Evolutionary conservation across 2,329 filamentous ascomycete species (phyloP).

Genomic region (Calonectria hongkongensis): DNA sequence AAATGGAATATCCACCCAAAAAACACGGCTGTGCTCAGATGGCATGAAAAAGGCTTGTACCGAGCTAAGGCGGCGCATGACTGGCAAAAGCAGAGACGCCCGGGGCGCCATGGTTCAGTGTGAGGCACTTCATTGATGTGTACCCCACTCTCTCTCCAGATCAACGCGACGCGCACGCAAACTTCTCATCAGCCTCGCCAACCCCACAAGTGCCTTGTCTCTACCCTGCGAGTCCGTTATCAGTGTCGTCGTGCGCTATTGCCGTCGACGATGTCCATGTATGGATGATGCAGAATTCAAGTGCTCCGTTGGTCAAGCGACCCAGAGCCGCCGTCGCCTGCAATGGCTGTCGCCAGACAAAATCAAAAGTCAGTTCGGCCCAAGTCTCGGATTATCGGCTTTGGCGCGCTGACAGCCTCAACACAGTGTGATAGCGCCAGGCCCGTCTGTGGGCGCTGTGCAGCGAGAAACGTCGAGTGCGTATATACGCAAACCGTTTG

Average conservation of each 20-base stretch:
- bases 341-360: slow-evolving; percentile 38
- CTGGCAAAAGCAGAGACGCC: neutral
- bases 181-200: slow-evolving; percentile 15
- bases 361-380: slow-evolving; percentile 32
- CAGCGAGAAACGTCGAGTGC: slow-evolving; percentile 40
- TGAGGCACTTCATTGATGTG: slow-evolving; percentile 1
- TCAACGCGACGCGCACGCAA: slow-evolving; percentile 23
- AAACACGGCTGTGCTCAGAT: slow-evolving; percentile 2
- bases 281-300: slow-evolving; percentile 34
- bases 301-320: slow-evolving; percentile 35
- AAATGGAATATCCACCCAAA: slow-evolving; percentile 25
- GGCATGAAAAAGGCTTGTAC: neutral
- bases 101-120: slow-evolving; percentile 2
- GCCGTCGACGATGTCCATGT: neutral
- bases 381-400: neutral
- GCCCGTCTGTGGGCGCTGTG: slow-evolving; percentile 50
- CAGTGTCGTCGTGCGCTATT: neutral
- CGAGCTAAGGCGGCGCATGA: slow-evolving; percentile 5
- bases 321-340: slow-evolving; percentile 38
- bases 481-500: slow-evolving; percentile 49
- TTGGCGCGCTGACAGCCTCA: slow-evolving; percentile 12
- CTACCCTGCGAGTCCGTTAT: neutral
- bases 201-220: slow-evolving; percentile 14
- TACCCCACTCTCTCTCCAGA: slow-evolving; percentile 13
- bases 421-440: slow-evolving; percentile 48